Evolutionary conservation across 352 stramenopile species (phyloP).

Genomic region (Thalassiosira delicatula): DNA sequence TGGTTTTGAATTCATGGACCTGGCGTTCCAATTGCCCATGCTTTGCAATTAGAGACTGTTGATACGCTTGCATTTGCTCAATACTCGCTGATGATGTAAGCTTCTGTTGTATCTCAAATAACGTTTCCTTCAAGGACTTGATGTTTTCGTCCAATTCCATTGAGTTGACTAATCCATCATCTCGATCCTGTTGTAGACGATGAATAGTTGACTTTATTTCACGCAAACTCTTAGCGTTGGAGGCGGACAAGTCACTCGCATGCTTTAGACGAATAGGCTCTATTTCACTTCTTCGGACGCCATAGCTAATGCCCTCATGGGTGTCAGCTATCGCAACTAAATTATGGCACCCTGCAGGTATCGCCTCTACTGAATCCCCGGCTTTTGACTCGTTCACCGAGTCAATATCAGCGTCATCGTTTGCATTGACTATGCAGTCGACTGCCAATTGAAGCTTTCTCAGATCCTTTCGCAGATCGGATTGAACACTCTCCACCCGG

Average conservation of each 20-base stretch:
- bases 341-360: too few species aligned
- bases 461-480: conserved; percentile 37
- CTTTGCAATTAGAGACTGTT: conserved; percentile 38
- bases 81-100: conserved; percentile 36
- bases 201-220: conserved; percentile 37
- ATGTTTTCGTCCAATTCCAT: conserved; percentile 42
- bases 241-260: conserved; percentile 2
- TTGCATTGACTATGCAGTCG: conserved; percentile 16
- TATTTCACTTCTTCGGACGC: conserved; percentile 28
- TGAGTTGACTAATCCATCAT: conserved; percentile 31
- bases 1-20: conserved; percentile 42
- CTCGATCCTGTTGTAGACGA: conserved; percentile 44
- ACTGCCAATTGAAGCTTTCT: conserved; percentile 37
- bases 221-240: conserved; percentile 21
- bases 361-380: not conserved
- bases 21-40: conserved; percentile 33
- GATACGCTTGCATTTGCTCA: conserved; percentile 27
- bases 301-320: conserved; percentile 20
- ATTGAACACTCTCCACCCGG: conserved; percentile 34
- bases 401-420: not conserved
- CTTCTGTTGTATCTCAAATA: conserved; percentile 45
- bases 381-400: conserved; percentile 1
- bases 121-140: conserved; percentile 39
- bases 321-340: not conserved
- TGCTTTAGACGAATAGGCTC: conserved; percentile 22